phyloP scores from a whole-genome alignment of 2,329 filamentous ascomycete species.

The Aspergillus sp. region DNA sequence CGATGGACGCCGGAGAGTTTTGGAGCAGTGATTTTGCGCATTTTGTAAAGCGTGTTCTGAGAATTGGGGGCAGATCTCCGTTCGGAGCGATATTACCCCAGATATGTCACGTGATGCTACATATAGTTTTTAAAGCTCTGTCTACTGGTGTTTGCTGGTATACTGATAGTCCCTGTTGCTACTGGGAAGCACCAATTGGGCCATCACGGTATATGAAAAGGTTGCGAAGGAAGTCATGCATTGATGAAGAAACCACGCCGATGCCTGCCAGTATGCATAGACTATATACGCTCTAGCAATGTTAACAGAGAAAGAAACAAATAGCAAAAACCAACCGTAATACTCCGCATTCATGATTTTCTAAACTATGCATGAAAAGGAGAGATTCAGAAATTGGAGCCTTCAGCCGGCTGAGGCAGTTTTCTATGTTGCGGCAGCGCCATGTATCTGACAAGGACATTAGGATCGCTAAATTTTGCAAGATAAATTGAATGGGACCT shows the following conservation, averaged over 20 bases:
- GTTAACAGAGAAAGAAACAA: slow-evolving; percentile 14
- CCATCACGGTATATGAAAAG: too few relatives aligned
- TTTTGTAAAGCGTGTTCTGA: slow-evolving; percentile 15
- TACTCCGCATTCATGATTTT: slow-evolving; percentile 21
- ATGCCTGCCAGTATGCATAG: slow-evolving; percentile 32
- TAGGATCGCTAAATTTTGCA: background rate
- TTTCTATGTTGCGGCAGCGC: slow-evolving; percentile 88
- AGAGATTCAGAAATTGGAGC: slow-evolving; percentile 51
- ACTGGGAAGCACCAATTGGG: too few relatives aligned
- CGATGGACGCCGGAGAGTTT: slow-evolving; percentile 34
- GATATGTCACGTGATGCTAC: slow-evolving; percentile 7
- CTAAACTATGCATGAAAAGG: slow-evolving; percentile 14
- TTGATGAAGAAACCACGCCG: slow-evolving; percentile 20
- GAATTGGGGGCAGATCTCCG: background rate
- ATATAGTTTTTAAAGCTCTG: slow-evolving; percentile 10
- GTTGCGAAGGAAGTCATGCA: too few relatives aligned
- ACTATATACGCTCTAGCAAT: slow-evolving; percentile 31
- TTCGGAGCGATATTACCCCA: background rate
- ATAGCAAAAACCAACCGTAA: slow-evolving; percentile 19
- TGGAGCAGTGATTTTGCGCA: slow-evolving; percentile 32
- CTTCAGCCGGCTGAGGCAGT: slow-evolving; percentile 86
- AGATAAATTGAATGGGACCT: background rate
- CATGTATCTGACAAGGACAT: slow-evolving; percentile 67
- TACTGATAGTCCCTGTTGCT: too few relatives aligned
- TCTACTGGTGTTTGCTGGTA: too few relatives aligned